Evolutionary conservation across 192 early-diverging fungal genomes (phyloP), one percentile per base, ranked within the genome.

Genomic region (Backusella sp.): DNA sequence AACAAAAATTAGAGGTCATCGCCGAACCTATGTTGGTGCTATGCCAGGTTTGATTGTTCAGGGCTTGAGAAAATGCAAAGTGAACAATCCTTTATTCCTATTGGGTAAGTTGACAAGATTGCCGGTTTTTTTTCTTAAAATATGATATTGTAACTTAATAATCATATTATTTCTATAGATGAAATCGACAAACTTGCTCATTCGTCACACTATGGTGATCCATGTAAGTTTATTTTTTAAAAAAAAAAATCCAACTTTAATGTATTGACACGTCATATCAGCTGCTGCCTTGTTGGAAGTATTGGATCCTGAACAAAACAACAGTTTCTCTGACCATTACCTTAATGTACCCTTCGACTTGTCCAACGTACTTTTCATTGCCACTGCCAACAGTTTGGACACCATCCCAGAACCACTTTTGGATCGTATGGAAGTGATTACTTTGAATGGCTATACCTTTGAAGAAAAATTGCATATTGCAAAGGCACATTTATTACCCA

Each of bases 21-120:
- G 95, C 30, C 86, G 94, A 17, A 96, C 95, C 3, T 96, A 96
- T 81, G 88, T 96, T 67, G 95, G 95, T 7, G 93, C 95, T n/a
- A 83, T 96, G 77, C 95, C 95, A 21, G 95, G 95, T 11, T 69
- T 90, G 11, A 89, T 96, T 49, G 86, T 95, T 14, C 92, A 95
- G 65, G 92, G 87, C 1, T 67, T 95, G 65, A 84, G 86, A 46
- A 85, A 89, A 73, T 88, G 87, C 65, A 90, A 88, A 21, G 90
- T 91, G 3, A 90, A 91, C 67, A 94, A 96, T 80, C 95, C 94
- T 1, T 87, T 95, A 11, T 86, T 95, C 53, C 78, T 96, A 39
- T 83, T 96, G 28, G 92, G 88, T 91, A 84, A 77, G 46, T 49
- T 19, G 46, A 21, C 14, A 77, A 46, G 9, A 19, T 44, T 52